Base-by-base conservation (phyloP, 805 yeast genomes). In the Wickerhamomyces pijperi region DNA sequence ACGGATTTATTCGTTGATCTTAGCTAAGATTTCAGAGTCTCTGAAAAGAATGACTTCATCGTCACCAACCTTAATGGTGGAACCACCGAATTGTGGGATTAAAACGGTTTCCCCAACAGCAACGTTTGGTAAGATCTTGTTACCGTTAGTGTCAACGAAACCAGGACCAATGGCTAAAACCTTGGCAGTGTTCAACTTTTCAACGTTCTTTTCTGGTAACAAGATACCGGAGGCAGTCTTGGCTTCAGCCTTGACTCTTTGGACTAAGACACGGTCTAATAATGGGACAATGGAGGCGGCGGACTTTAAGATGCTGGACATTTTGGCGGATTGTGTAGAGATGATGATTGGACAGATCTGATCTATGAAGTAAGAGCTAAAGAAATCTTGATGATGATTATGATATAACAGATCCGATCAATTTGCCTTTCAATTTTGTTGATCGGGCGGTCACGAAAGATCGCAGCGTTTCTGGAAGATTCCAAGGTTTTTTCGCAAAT, bases 91-190 rank as follows among this genome's bases (percentile, higher is more conserved):
- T 43, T 82, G 76, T 48, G 97, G 97, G 58, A 92, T 85, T 69
- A 92, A 70, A 36, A 92, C 97, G 54, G 80, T 78, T 68, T 92
- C 98, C 54, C 98, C 98, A 36, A 83, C 77, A 58, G 76, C 68
- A 42, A 92, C 95, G 49, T 79, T 70, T 44, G 88, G 78, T 39
- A 77, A 70, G 41, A 85, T 70, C 47, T 77, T 61, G 55, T 78
- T 69, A 48, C 97, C 97, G 42, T 78, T 74, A 42, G 73, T 66
- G 65, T 82, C 82, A 43, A 79, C 66, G 58, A 74, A 71, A 51
- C 98, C 98, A 40, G 97, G 97, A 45, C 98, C 98, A 47, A 88
- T 86, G 42, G 97, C 90, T 48, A 90, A 65, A 38, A 90, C 97
- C 40, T 79, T 78, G 45, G 88, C 98, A 65, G 86, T 83, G 71